phyloP scores from a whole-genome alignment of 345 rosid genomes.

The Draba incana region DNA sequence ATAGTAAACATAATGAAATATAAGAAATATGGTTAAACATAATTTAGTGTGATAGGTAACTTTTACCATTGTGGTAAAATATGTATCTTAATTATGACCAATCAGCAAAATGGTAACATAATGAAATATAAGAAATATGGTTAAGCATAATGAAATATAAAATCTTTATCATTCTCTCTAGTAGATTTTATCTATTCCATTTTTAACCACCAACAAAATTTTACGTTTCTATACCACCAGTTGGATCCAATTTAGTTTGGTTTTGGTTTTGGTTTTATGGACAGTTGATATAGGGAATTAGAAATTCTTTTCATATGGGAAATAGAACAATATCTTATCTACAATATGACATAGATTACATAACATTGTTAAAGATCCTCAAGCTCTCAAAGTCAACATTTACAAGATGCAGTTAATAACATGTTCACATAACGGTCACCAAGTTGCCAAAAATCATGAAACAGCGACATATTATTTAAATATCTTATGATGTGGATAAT shows the following conservation, averaged over 20 bases:
- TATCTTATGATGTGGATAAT: conserved; percentile 37
- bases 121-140: no score
- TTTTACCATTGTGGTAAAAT: no score
- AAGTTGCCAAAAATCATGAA: conserved; percentile 31
- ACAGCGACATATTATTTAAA: conserved; percentile 32
- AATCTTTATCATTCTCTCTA: no score
- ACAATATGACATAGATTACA: not conserved
- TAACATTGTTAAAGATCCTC: not conserved
- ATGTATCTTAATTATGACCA: no score
- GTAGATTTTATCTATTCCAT: no score
- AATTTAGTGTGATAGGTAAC: no score
- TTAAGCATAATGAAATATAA: no score
- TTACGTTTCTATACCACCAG: no score
- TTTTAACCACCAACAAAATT: no score
- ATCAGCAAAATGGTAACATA: no score
- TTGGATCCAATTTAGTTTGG: not conserved
- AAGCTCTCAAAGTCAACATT: conserved; percentile 24
- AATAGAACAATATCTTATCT: not conserved
- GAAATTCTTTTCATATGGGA: not conserved
- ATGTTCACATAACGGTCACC: conserved; percentile 38
- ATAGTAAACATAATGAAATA: no score
- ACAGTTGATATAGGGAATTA: not conserved
- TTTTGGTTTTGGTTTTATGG: not conserved
- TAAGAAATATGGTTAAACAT: no score
- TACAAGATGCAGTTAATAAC: conserved; percentile 25